These are phyloP conservation scores for Podaxis sp. DNA, from an alignment of 768 basidiomycete species.

Conservation along the genomic window DNA sequence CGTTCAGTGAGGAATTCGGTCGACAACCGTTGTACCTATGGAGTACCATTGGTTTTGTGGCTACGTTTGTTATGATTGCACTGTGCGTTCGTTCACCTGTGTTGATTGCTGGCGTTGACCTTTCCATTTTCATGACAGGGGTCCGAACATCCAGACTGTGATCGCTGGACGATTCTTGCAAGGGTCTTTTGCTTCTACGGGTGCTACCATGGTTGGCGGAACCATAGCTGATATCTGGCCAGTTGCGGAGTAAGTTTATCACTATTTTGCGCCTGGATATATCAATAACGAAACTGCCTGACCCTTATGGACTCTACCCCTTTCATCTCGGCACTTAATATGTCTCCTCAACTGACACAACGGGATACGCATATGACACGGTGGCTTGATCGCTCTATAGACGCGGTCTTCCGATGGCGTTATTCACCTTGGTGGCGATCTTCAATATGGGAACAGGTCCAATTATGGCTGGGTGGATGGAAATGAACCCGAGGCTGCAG, in stretches of 20 bases:
- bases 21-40: slow-evolving; percentile 55
- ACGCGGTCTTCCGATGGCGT: slow-evolving; percentile 75
- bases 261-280: neutral
- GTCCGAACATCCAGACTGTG: slow-evolving; percentile 59
- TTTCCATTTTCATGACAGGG: slow-evolving; percentile 22
- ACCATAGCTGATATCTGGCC: slow-evolving; percentile 71
- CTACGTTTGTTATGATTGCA: slow-evolving; percentile 49
- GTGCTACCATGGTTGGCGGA: slow-evolving; percentile 73
- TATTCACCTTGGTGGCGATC: slow-evolving; percentile 58
- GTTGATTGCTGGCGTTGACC: slow-evolving; percentile 6
- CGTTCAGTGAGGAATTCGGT: slow-evolving; percentile 71
- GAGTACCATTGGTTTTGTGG: slow-evolving; percentile 43
- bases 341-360: neutral
- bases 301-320: neutral
- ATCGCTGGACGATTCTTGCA: slow-evolving; percentile 62
- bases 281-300: neutral
- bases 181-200: slow-evolving; percentile 68
- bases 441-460: slow-evolving; percentile 24
- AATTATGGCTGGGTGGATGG: slow-evolving; percentile 26
- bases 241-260: slow-evolving; percentile 49
- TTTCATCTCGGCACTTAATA: neutral
- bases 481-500: slow-evolving; percentile 24
- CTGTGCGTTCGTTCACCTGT: slow-evolving; percentile 28
- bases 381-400: slow-evolving; percentile 27
- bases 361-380: neutral